Conservation (phyloP, 148 eudicot genomes). For the Vaccinium vitisidaea region DNA sequence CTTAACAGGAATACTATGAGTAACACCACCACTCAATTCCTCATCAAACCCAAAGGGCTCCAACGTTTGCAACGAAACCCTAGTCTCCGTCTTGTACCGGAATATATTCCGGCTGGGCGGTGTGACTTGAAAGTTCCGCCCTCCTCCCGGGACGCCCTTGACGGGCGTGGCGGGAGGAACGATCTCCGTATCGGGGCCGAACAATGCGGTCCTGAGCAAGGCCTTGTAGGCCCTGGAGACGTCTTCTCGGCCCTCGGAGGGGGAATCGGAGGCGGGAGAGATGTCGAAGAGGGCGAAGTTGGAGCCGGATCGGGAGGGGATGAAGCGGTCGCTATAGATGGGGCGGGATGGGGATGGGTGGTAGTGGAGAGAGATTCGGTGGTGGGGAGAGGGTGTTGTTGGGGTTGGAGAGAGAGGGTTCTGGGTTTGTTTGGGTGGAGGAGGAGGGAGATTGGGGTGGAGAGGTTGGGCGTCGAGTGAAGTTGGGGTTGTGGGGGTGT, state of each 20-base stretch:
- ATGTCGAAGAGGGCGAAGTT: slow-evolving; percentile 68
- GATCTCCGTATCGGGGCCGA: slow-evolving; percentile 60
- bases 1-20: slow-evolving; percentile 69
- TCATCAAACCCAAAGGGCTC: slow-evolving; percentile 72
- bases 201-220: slow-evolving; percentile 63
- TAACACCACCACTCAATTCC: slow-evolving; percentile 60
- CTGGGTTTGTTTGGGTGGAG: slow-evolving; percentile 28
- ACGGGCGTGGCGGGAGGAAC: slow-evolving; percentile 55
- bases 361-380: slow-evolving; percentile 33
- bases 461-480: background rate
- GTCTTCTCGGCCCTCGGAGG: slow-evolving; percentile 39
- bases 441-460: slow-evolving; percentile 11
- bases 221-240: slow-evolving; percentile 46
- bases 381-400: slow-evolving; percentile 30
- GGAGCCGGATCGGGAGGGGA: slow-evolving; percentile 71
- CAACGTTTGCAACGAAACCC: slow-evolving; percentile 53
- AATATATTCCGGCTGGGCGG: slow-evolving; percentile 62
- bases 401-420: slow-evolving; percentile 9
- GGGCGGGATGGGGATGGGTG: slow-evolving; percentile 63
- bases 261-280: slow-evolving; percentile 21
- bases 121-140: slow-evolving; percentile 15
- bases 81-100: slow-evolving; percentile 72
- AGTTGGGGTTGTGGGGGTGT: slow-evolving; percentile 10
- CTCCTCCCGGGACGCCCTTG: slow-evolving; percentile 23
- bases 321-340: slow-evolving; percentile 76